Evolutionary conservation across 768 basidiomycete genomes (phyloP).

Genomic region (Fomitopsis serialis): DNA sequence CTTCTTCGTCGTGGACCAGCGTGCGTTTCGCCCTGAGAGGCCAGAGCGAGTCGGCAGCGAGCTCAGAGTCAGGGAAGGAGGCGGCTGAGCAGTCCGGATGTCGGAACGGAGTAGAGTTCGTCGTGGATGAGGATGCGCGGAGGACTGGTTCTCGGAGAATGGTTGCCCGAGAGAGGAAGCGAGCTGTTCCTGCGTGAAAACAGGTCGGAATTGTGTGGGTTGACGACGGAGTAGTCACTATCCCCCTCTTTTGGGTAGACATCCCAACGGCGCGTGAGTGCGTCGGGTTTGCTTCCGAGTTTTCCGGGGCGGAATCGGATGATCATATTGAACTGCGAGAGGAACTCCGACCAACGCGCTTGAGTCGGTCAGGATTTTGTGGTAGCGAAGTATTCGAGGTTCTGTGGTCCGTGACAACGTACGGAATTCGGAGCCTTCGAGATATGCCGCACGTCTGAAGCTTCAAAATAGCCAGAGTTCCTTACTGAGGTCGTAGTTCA

Average conservation of each 20-base stretch:
- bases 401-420: conserved; percentile 30
- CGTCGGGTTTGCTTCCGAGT: conserved; percentile 13
- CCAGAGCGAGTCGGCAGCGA: neutral
- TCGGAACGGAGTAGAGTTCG: conserved; percentile 14
- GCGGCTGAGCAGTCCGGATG: conserved; percentile 6
- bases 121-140: conserved; percentile 18
- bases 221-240: conserved; percentile 18
- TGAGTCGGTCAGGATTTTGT: conserved; percentile 29
- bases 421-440: conserved; percentile 12
- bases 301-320: conserved; percentile 26
- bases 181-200: conserved; percentile 14
- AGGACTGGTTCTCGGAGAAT: no score
- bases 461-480: conserved; percentile 41
- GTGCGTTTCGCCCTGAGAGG: neutral
- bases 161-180: conserved; percentile 13
- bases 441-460: conserved; percentile 22
- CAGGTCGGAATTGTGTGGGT: conserved; percentile 28
- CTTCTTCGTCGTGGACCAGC: neutral
- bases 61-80: neutral
- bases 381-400: conserved; percentile 32
- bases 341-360: conserved; percentile 28
- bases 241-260: conserved; percentile 19
- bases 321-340: conserved; percentile 29
- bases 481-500: conserved; percentile 47
- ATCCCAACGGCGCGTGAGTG: conserved; percentile 19